phyloP scores from a whole-genome alignment of 2,329 filamentous ascomycete genomes.

The Fragosphaeria purpurea region DNA sequence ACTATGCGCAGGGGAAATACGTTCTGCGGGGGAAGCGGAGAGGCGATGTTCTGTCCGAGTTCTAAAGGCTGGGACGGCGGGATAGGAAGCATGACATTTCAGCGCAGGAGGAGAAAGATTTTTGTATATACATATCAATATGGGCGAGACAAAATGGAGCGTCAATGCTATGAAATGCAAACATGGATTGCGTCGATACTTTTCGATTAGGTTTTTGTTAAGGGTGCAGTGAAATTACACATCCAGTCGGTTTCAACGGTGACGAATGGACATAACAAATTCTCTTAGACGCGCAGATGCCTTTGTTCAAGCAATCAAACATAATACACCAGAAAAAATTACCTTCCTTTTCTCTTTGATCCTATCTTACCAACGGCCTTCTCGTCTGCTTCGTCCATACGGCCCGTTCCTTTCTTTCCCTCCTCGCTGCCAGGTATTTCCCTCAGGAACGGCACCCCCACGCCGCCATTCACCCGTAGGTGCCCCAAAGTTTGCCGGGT shows the following conservation, averaged over 20 bases:
- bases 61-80: constrained; percentile 32
- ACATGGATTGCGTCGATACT: no score
- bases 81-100: background rate
- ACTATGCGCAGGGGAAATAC: constrained; percentile 61
- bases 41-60: constrained; percentile 77
- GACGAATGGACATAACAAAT: no score
- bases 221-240: no score
- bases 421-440: constrained; percentile 35
- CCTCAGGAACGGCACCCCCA: constrained; percentile 48
- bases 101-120: background rate
- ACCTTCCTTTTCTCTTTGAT: no score
- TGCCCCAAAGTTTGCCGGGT: constrained; percentile 14
- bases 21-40: constrained; percentile 78
- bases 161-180: no score
- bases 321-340: no score
- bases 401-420: constrained; percentile 22
- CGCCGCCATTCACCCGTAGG: constrained; percentile 56
- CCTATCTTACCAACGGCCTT: background rate
- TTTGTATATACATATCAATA: no score
- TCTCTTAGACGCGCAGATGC: no score
- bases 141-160: no score
- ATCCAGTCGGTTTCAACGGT: no score
- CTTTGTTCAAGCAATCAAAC: no score
- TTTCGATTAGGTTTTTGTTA: no score
- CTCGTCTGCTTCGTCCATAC: background rate